phyloP scores from a whole-genome alignment of 2,329 filamentous ascomycete species.

The Diplodia sapinea region DNA sequence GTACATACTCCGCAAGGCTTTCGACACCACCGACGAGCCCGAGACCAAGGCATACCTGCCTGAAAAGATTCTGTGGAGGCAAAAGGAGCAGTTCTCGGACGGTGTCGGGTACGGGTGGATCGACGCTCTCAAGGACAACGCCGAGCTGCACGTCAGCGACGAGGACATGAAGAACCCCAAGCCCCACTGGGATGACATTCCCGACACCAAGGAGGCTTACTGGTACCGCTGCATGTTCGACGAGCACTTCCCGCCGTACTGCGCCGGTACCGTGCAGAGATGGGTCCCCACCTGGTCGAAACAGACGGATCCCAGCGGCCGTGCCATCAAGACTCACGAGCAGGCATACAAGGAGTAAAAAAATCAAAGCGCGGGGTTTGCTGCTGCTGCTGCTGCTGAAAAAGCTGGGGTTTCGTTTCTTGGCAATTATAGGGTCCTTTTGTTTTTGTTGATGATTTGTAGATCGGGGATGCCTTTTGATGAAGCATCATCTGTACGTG shows the following conservation, averaged over 20 bases:
- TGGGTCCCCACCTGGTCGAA: constrained; percentile 99
- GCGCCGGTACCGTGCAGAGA: constrained; percentile 89
- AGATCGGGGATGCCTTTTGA: background rate
- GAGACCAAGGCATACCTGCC: constrained; percentile 85
- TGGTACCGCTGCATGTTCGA: constrained; percentile 99
- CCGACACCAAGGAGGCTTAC: constrained; percentile 97
- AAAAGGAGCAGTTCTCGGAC: constrained; percentile 99
- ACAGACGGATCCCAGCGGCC: constrained; percentile 92
- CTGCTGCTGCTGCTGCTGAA: background rate
- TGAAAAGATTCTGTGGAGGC: constrained; percentile 92
- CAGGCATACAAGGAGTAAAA: constrained; percentile 37
- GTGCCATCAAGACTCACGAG: constrained; percentile 37
- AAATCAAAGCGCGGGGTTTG: background rate
- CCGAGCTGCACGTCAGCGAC: constrained; percentile 86
- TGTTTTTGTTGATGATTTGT: background rate
- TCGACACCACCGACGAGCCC: constrained; percentile 89
- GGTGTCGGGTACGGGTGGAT: constrained; percentile 99
- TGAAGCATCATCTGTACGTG: background rate
- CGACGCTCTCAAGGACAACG: constrained; percentile 93
- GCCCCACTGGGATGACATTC: constrained; percentile 89
- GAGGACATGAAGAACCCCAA: constrained; percentile 99
- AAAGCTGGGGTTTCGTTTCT: background rate
- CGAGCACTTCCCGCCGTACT: constrained; percentile 93
- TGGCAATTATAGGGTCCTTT: background rate
- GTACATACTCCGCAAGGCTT: constrained; percentile 96